Evolutionary conservation across 2,329 filamentous ascomycete species (phyloP).

Genomic region (Hansfordia pulvinata): DNA sequence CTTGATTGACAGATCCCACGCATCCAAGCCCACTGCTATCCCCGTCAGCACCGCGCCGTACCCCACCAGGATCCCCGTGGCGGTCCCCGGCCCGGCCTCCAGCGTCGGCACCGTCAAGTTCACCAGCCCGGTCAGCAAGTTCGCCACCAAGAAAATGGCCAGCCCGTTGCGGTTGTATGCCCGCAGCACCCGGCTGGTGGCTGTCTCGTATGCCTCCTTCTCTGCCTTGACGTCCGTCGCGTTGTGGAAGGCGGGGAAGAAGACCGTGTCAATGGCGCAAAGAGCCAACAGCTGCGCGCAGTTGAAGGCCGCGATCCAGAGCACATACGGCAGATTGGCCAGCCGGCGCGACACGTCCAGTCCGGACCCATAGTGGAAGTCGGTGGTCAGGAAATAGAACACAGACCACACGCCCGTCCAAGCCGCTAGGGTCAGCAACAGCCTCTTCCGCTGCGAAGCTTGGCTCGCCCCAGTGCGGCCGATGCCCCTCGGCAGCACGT

Average conservation of each 20-base stretch:
- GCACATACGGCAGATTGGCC: conserved; percentile 84
- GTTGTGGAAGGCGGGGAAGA: conserved; percentile 62
- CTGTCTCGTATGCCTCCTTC: conserved; percentile 46
- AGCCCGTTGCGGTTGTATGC: conserved; percentile 86
- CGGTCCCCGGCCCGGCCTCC: conserved; percentile 45
- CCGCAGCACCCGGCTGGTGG: conserved; percentile 69
- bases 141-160: conserved; percentile 73
- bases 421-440: conserved; percentile 48
- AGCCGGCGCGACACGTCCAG: conserved; percentile 74
- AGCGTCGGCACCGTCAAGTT: conserved; percentile 81
- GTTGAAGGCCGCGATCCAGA: conserved; percentile 92
- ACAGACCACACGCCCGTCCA: conserved; percentile 56
- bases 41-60: conserved; percentile 59
- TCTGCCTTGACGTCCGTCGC: conserved; percentile 42
- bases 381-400: conserved; percentile 58
- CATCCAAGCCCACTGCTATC: conserved; percentile 54
- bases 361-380: conserved; percentile 55
- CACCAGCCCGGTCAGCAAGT: conserved; percentile 76
- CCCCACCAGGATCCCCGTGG: conserved; percentile 61
- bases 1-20: conserved; percentile 56
- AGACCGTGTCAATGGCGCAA: conserved; percentile 60
- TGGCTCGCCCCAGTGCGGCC: conserved; percentile 26
- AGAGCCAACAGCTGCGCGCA: conserved; percentile 68
- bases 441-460: conserved; percentile 35
- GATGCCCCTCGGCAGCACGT: conserved; percentile 53